phyloP scores from a whole-genome alignment of 2,329 filamentous ascomycete genomes.

The Botrytis squamosa region DNA sequence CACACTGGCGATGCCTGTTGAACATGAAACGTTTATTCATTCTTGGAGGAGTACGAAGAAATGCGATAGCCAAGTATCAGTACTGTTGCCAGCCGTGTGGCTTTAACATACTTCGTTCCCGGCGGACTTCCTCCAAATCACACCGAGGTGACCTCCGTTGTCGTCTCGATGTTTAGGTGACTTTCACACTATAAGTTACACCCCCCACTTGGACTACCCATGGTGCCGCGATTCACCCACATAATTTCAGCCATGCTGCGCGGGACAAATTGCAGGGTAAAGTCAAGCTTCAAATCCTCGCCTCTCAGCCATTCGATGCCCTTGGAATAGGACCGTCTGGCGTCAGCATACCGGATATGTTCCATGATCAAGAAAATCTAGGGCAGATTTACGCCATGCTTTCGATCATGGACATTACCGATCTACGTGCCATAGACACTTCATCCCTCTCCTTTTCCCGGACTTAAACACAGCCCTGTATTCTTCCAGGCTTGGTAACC shows the following conservation, averaged over 20 bases:
- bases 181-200: conserved; percentile 6
- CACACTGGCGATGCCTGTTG: neutral
- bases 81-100: conserved; percentile 7
- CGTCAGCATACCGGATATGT: conserved; percentile 11
- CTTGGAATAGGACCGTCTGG: neutral
- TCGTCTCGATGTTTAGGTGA: conserved; percentile 2
- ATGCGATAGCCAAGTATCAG: neutral
- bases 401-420: neutral
- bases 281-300: conserved; percentile 6
- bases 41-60: neutral
- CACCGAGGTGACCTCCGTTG: conserved; percentile 11
- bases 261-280: conserved; percentile 9
- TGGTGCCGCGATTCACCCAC: conserved; percentile 16
- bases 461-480: neutral
- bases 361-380: neutral
- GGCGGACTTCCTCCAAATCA: neutral
- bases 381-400: neutral
- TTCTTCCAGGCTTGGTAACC: neutral
- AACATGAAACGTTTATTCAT: conserved; percentile 9
- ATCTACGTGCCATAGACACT: neutral
- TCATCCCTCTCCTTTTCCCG: neutral
- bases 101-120: conserved; percentile 7
- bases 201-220: conserved; percentile 2
- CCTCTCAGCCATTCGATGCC: conserved; percentile 6
- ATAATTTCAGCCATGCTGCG: conserved; percentile 5